Evolutionary conservation across 108 stramenopile species (phyloP), one percentile per base, ranked within the genome.

Genomic region (Pelagomonas calceolata): DNA sequence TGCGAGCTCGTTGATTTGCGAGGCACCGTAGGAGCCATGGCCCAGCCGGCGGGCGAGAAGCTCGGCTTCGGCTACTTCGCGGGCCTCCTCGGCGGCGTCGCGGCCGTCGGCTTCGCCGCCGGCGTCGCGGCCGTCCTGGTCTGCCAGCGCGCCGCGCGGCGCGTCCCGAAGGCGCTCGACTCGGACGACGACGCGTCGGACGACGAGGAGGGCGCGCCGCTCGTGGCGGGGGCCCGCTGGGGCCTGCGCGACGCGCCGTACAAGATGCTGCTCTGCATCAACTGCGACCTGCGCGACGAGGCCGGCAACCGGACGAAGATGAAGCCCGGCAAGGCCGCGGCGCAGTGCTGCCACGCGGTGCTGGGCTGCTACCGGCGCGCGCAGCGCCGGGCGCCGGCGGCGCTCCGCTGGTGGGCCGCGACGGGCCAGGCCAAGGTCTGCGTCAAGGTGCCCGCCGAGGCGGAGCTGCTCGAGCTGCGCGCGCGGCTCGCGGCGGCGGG

Each of bases 381-480:
- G 7, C 21, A 1, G 51, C 14, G 51, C 1, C 3, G 10, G 21
- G 51, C 21, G 21, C 21, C 14, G 21, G 26, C 51, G 7, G 51
- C 51, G 21, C 21, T 60, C 21, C 3, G 10, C 7, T 60, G 51
- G 51, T 60, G 51, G 51, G 1, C 14, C 21, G 10, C 29, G 51
- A 60, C 51, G 26, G 51, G 51, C 51, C 51, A 60, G 51, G 51
- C 51, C 51, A 60, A 60, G 51, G 51, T 60, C 51, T 60, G 51
- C 51, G 51, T 60, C 51, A 60, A 60, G 51, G 51, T 60, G 51
- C 51, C 51, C 51, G 29, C 3, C 21, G 21, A 60, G 51, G 51
- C 18, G 51, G 51, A 60, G 51, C 39, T 43, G 9, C 39, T 43
- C 39, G 39, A 43, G 39, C 39, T 43, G 9, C 39, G 12, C 9